These are phyloP conservation scores for Clarireedia monteithiana DNA, from an alignment of 2,329 filamentous ascomycete species.

Conservation along the genomic window DNA sequence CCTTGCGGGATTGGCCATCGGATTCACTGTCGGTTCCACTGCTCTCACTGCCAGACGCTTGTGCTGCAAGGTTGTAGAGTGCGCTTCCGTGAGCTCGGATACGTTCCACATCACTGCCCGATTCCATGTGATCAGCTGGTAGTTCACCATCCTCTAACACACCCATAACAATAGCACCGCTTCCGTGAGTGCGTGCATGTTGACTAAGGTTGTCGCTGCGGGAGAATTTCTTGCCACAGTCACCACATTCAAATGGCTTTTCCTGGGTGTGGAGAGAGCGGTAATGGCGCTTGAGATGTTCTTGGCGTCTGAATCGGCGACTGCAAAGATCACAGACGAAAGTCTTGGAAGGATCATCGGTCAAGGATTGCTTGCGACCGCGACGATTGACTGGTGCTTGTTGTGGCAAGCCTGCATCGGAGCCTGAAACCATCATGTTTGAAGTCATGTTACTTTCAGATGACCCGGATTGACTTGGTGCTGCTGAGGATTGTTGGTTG, in stretches of 20 bases:
- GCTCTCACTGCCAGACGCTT: conserved; percentile 58
- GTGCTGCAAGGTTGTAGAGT: conserved; percentile 72
- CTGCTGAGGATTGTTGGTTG: conserved; percentile 23
- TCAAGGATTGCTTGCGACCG: conserved; percentile 95
- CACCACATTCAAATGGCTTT: conserved; percentile 95
- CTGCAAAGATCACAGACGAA: conserved; percentile 96
- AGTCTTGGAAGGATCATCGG: conserved; percentile 96
- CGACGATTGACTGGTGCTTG: conserved; percentile 71
- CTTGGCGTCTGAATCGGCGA: conserved; percentile 93
- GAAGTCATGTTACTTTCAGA: conserved; percentile 33
- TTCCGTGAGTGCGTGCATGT: conserved; percentile 88
- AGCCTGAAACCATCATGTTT: conserved; percentile 35
- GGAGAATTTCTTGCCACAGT: conserved; percentile 99
- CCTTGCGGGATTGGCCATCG: conserved; percentile 52
- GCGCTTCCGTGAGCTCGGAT: conserved; percentile 64
- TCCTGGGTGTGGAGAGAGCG: conserved; percentile 96
- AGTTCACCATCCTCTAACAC: conserved; percentile 66
- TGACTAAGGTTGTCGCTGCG: conserved; percentile 95
- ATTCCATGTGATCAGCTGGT: conserved; percentile 35
- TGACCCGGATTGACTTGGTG: conserved; percentile 36
- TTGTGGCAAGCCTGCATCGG: conserved; percentile 26
- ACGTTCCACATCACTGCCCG: conserved; percentile 46
- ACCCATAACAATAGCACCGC: conserved; percentile 84
- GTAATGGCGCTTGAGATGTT: conserved; percentile 98
- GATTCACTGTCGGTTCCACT: conserved; percentile 44